Evolutionary conservation across 768 basidiomycete species (phyloP).

Genomic region (Boletus reticuloceps): DNA sequence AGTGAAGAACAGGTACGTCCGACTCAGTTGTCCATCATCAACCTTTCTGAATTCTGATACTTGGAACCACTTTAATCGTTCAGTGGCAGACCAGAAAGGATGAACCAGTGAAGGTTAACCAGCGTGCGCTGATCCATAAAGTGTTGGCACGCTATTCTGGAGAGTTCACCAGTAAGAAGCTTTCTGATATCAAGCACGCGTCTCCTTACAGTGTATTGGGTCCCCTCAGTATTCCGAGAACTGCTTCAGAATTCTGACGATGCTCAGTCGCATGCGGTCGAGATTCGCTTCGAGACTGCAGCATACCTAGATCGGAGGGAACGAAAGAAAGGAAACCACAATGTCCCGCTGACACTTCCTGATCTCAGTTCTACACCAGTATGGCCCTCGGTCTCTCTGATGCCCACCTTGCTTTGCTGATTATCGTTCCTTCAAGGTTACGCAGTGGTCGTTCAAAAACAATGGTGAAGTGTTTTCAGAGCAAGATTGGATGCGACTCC

Average conservation of each 20-base stretch:
- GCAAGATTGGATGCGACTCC: background rate
- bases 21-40: background rate
- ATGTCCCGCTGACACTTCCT: no score
- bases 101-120: conserved; percentile 82
- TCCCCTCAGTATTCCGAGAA: background rate
- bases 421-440: background rate
- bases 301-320: background rate
- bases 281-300: background rate
- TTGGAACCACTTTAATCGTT: no score
- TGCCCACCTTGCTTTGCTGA: no score
- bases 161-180: conserved; percentile 17
- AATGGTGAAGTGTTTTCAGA: conserved; percentile 19
- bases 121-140: conserved; percentile 29
- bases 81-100: conserved; percentile 51
- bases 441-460: conserved; percentile 1
- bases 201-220: background rate
- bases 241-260: conserved; percentile 2
- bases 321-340: no score
- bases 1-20: background rate
- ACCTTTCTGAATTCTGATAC: no score
- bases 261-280: background rate
- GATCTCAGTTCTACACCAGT: background rate
- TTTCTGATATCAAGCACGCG: conserved; percentile 33
- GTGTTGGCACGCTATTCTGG: conserved; percentile 1
- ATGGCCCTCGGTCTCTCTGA: conserved; percentile 36